Evolutionary conservation across 2,329 filamentous ascomycete genomes (phyloP).

Genomic region (Fusarium sp.): DNA sequence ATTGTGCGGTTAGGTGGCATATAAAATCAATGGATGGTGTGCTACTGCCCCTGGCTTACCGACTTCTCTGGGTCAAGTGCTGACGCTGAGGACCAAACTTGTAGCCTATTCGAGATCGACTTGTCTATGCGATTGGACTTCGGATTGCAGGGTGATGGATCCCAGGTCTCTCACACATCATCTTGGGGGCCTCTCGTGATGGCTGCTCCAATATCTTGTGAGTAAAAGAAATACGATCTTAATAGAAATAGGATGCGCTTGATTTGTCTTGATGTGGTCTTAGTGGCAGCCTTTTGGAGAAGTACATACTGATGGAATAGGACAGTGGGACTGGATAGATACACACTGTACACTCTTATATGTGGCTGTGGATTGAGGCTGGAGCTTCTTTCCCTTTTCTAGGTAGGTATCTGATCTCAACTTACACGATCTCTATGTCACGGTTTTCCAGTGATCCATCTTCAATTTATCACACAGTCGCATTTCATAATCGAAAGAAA

Average conservation of each 20-base stretch:
- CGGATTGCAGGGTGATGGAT: background rate
- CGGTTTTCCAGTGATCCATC: background rate
- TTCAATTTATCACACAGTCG: background rate
- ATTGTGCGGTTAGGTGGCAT: background rate
- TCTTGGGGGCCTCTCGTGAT: background rate
- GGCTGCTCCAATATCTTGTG: background rate
- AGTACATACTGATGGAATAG: background rate
- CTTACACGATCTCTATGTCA: conserved; percentile 11
- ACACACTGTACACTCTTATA: background rate
- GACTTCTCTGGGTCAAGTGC: background rate
- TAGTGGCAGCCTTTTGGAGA: background rate
- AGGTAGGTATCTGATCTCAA: conserved; percentile 6
- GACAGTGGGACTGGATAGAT: accelerated
- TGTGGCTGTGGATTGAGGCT: conserved; percentile 28
- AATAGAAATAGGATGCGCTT: background rate
- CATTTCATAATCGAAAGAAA: background rate
- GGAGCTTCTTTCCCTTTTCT: background rate
- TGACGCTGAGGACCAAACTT: background rate
- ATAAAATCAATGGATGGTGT: background rate
- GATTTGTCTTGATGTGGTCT: background rate
- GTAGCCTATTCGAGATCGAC: background rate
- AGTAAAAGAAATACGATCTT: background rate
- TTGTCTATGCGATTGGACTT: background rate
- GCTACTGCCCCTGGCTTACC: background rate
- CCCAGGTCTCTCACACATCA: background rate